Evolutionary conservation across 1,284 basidiomycete species (phyloP).

Genomic region (Moesziomyces antarcticus): DNA sequence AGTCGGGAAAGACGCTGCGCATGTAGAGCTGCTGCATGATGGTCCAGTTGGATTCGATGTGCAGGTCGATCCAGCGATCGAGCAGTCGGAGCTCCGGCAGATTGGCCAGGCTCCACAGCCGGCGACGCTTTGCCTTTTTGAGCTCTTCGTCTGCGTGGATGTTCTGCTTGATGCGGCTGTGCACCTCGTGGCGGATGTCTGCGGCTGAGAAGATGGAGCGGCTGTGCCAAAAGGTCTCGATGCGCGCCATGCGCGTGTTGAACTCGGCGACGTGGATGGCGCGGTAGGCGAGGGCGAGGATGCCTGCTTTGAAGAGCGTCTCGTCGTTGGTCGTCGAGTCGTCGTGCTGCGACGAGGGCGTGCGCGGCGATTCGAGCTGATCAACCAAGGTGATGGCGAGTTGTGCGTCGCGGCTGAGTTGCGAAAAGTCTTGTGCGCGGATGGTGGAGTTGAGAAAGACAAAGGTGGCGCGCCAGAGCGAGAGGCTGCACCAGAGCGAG

Average conservation of each 20-base stretch:
- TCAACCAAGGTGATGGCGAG: conserved; percentile 11
- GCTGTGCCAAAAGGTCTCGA: conserved; percentile 24
- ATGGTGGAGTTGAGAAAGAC: conserved; percentile 17
- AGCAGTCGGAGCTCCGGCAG: conserved; percentile 16
- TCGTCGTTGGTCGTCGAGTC: conserved; percentile 4
- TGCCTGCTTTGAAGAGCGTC: conserved; percentile 17
- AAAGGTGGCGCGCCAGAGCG: conserved; percentile 22
- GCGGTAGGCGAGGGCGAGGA: conserved; percentile 18
- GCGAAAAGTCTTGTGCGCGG: conserved; percentile 19
- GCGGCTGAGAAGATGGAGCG: conserved; percentile 15
- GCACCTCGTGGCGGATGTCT: conserved; percentile 15
- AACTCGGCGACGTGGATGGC: conserved; percentile 21
- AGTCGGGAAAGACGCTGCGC: conserved; percentile 8
- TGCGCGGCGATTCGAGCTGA: conserved; percentile 1
- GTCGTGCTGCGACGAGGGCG: neutral
- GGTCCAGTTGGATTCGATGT: conserved; percentile 15
- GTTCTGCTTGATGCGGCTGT: conserved; percentile 9
- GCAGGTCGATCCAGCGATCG: conserved; percentile 23
- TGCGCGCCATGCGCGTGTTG: conserved; percentile 10
- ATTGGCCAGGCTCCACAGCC: conserved; percentile 15
- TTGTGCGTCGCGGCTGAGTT: conserved; percentile 19
- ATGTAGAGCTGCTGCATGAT: conserved; percentile 13
- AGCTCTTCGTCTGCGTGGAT: conserved; percentile 7
- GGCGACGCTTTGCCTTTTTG: conserved; percentile 7
- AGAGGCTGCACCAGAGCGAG: conserved; percentile 33